phyloP scores from a whole-genome alignment of 306 rosid species.

The Lablab purpureus region DNA sequence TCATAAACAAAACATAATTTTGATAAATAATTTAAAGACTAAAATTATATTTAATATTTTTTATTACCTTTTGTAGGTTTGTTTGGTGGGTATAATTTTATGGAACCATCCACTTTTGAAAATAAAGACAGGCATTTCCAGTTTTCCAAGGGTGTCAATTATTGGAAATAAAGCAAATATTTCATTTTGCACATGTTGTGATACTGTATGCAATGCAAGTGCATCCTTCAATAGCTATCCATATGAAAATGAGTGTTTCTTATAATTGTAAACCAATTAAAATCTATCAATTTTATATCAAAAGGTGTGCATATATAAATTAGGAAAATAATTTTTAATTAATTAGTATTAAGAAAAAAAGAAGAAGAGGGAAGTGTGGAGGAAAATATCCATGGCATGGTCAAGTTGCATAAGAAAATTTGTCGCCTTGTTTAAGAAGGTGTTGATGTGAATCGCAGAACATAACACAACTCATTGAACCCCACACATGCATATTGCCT shows the following conservation, averaged over 20 bases:
- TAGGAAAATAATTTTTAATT: neutral
- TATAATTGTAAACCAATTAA: neutral
- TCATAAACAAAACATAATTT: too few relatives aligned
- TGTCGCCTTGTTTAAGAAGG: slow-evolving; percentile 44
- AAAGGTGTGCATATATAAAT: neutral
- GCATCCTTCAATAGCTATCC: neutral
- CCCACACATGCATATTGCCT: slow-evolving; percentile 49
- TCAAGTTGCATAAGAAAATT: slow-evolving; percentile 38
- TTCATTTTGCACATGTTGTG: slow-evolving; percentile 9
- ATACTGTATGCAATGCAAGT: neutral
- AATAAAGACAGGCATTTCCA: neutral
- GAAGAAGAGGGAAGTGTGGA: neutral
- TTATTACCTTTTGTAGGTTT: too few relatives aligned
- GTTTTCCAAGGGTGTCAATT: neutral
- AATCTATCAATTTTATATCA: neutral
- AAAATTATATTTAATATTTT: too few relatives aligned
- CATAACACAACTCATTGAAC: slow-evolving; percentile 38
- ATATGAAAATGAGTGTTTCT: neutral
- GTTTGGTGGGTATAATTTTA: neutral
- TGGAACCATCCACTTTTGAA: neutral
- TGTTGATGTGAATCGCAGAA: slow-evolving; percentile 33
- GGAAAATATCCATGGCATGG: neutral
- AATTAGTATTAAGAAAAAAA: neutral
- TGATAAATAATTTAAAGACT: too few relatives aligned
- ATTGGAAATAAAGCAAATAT: neutral